Conservation (phyloP, 2,329 filamentous ascomycete species). For the Trichoderma oligosporum region DNA sequence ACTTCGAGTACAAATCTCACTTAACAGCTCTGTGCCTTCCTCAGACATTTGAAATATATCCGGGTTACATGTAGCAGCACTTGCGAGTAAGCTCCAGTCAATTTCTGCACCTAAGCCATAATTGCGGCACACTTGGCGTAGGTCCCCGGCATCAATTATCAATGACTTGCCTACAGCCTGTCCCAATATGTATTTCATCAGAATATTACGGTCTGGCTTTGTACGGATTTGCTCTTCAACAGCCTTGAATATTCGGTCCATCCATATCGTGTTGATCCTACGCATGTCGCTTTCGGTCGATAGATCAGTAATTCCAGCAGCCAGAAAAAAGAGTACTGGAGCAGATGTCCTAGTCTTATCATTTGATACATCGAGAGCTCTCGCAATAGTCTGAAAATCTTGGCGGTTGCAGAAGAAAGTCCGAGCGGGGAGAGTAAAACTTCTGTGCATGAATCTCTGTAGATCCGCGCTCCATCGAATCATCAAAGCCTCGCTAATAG, state of each 20-base stretch:
- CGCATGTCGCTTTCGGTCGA: constrained; percentile 29
- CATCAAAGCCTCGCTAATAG: constrained; percentile 23
- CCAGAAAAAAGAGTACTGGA: constrained; percentile 45
- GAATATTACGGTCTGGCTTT: constrained; percentile 26
- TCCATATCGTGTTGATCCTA: constrained; percentile 38
- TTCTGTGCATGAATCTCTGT: constrained; percentile 47
- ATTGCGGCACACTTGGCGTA: constrained; percentile 41
- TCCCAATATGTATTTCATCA: constrained; percentile 33
- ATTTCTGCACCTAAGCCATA: constrained; percentile 39
- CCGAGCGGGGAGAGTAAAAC: constrained; percentile 50
- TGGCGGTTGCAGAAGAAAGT: constrained; percentile 44
- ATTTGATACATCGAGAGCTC: constrained; percentile 39
- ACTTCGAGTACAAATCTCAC: constrained; percentile 38
- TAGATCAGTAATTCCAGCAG: constrained; percentile 29
- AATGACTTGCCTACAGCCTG: constrained; percentile 31
- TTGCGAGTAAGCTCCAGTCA: constrained; percentile 43
- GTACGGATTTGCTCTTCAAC: constrained; percentile 30
- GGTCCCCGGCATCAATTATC: constrained; percentile 37
- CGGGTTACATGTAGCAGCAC: constrained; percentile 43
- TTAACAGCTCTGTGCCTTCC: constrained; percentile 39
- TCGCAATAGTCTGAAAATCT: constrained; percentile 40
- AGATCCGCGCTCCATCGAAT: constrained; percentile 45
- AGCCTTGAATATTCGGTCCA: constrained; percentile 35
- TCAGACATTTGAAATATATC: constrained; percentile 44
- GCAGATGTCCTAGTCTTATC: constrained; percentile 36